Conservation (phyloP, 2,329 filamentous ascomycete genomes). For the Stagonosporopsis cucurbitacearum region DNA sequence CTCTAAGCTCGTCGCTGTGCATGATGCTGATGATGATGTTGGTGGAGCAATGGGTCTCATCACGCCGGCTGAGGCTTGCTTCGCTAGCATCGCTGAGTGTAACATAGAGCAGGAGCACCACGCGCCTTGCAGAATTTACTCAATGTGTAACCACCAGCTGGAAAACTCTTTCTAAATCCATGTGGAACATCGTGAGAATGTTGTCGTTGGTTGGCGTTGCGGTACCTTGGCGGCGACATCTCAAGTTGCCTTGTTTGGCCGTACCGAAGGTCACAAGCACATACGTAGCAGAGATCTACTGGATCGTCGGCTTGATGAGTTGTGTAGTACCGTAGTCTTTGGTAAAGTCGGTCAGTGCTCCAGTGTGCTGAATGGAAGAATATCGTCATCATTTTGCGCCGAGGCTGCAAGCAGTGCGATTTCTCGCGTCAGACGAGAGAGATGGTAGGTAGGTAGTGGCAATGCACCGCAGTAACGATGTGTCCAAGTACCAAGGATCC, state of each 20-base stretch:
- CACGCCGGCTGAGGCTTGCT: slow-evolving; percentile 17
- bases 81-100: neutral
- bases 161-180: neutral
- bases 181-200: slow-evolving; percentile 1
- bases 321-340: slow-evolving; percentile 12
- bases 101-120: slow-evolving; percentile 1
- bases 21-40: slow-evolving; percentile 2
- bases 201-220: neutral
- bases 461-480: neutral
- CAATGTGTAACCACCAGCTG: slow-evolving; percentile 5
- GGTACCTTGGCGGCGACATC: slow-evolving; percentile 4
- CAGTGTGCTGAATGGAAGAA: neutral
- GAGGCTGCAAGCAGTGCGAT: neutral
- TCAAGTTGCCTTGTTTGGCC: neutral
- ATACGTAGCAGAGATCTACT: slow-evolving; percentile 6
- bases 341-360: slow-evolving; percentile 1
- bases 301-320: slow-evolving; percentile 6
- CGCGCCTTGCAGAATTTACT: slow-evolving; percentile 9
- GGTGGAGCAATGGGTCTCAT: slow-evolving; percentile 11
- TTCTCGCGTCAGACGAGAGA: too few relatives aligned
- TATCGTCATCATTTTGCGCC: neutral
- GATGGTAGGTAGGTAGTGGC: too few relatives aligned
- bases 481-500: too few relatives aligned
- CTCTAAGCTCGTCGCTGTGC: neutral
- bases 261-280: slow-evolving; percentile 15